Evolutionary conservation across 176 grass and related monocot genomes (phyloP).

Genomic region (Oropetium thomaeum): DNA sequence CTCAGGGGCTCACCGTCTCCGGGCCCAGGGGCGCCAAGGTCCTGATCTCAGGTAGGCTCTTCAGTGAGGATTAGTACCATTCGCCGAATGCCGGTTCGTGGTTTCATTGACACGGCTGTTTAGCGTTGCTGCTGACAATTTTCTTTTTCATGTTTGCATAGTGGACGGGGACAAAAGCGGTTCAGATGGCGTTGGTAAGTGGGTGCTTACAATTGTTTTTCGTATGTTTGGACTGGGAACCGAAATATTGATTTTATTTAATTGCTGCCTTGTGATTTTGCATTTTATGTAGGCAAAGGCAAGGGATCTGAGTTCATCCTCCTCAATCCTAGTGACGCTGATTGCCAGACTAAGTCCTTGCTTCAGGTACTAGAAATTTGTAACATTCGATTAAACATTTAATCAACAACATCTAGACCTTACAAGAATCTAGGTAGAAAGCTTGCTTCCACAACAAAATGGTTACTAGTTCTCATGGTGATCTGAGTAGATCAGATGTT

Average conservation of each 20-base stretch:
- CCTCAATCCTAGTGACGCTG: slow-evolving; percentile 55
- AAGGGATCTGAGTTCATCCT: slow-evolving; percentile 44
- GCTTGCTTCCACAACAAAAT: not conserved
- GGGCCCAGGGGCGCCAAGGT: slow-evolving; percentile 50
- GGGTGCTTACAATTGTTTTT: not conserved
- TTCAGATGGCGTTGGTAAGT: slow-evolving; percentile 28
- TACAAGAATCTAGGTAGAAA: not conserved
- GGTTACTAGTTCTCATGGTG: not conserved
- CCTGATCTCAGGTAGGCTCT: slow-evolving; percentile 35
- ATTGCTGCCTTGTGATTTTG: not conserved
- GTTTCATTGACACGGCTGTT: not conserved
- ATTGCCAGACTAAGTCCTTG: slow-evolving; percentile 48
- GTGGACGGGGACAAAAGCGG: slow-evolving; percentile 36
- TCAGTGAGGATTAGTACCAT: not conserved
- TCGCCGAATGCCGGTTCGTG: not conserved
- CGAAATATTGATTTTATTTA: not conserved
- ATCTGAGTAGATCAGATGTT: not conserved
- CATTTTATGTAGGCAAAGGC: slow-evolving; percentile 3
- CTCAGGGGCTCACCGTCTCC: slow-evolving; percentile 47
- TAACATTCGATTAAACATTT: not conserved
- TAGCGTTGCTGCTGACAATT: not conserved
- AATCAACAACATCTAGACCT: not conserved
- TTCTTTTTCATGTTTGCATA: slow-evolving; percentile 23
- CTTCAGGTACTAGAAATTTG: slow-evolving; percentile 54
- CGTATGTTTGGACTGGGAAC: not conserved